Base-by-base conservation (phyloP, 176 grass and related monocot species). In the Triticum timopheevii region DNA sequence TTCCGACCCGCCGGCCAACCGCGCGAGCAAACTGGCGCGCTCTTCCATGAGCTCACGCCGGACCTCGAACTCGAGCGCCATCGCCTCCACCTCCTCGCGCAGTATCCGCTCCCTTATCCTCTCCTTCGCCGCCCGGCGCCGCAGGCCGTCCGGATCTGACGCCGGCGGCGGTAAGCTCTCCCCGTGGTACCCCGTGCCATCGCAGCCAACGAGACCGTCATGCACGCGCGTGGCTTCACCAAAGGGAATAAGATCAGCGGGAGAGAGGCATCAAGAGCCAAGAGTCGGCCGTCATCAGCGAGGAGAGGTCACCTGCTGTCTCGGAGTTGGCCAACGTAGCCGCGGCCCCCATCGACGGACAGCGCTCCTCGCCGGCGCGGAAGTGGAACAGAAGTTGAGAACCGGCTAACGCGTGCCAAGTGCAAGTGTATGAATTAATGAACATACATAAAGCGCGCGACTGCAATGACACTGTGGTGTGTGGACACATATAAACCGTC, bases 71-170 rank as follows among this genome's bases (percentile, higher is more conserved):
- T 89, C 88, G 6, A 85, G 83, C 15, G 31, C 61, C 61, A 28
- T 76, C 0, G 31, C 20, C 33, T 89, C 83, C 15, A 7, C 11
- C 63, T 62, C 70, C 62, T 86, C 83, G 27, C 62, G 62, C 25
- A 89, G 69, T 35, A 89, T 81, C 70, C 70, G 61, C 35, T 69
- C 78, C 70, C 69, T 59, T 65, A 89, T 89, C 70, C 2, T 86
- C 22, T 56, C 62, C 83, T 89, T 85, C 33, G 42, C 16, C 22
- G 20, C 61, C 22, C 47, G 69, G 20, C 80, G 80, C 25, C 61
- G 47, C 77, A 45, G 1, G 9, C 24, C 61, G 13, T 76, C 69
- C 9, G 4, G 17, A 8, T 9, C 34, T 13, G 0, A 12, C 45
- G 33, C 7, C 1, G 10, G 8, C 3, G 12, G 13, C 8, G 3